Evolutionary conservation across 805 yeast species (phyloP).

Genomic region (Pichia ethanolica): DNA sequence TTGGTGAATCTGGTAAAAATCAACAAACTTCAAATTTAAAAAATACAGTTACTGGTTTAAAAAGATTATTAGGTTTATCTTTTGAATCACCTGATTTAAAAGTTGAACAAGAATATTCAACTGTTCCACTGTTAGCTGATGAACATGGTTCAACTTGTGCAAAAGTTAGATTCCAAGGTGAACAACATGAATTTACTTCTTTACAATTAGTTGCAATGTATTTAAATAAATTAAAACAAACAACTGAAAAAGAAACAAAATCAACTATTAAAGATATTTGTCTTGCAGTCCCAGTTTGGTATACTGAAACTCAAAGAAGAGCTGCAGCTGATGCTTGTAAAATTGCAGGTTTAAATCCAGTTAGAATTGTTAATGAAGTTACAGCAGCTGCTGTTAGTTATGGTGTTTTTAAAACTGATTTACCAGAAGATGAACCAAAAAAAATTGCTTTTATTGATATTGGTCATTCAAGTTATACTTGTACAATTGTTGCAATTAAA

Average conservation of each 20-base stretch:
- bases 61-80: conserved; percentile 82
- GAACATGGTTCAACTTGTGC: conserved; percentile 73
- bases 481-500: conserved; percentile 83
- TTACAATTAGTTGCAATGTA: conserved; percentile 94
- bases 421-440: conserved; percentile 90
- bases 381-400: conserved; percentile 99
- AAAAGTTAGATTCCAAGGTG: conserved; percentile 77
- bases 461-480: conserved; percentile 94
- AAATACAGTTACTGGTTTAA: conserved; percentile 91
- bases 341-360: conserved; percentile 97
- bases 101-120: conserved; percentile 65
- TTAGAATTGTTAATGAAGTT: conserved; percentile 92
- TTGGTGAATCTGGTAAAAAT: conserved; percentile 94
- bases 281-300: conserved; percentile 95
- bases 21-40: conserved; percentile 95
- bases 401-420: conserved; percentile 96
- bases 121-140: conserved; percentile 57
- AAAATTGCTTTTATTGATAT: conserved; percentile 91
- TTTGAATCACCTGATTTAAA: conserved; percentile 69
- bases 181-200: conserved; percentile 71
- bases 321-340: conserved; percentile 92
- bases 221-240: conserved; percentile 81
- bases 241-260: conserved; percentile 75
- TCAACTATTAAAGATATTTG: conserved; percentile 79
- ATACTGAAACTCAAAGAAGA: conserved; percentile 92